Conservation (phyloP, 331 rosid genomes). For the Malus hybrid region DNA sequence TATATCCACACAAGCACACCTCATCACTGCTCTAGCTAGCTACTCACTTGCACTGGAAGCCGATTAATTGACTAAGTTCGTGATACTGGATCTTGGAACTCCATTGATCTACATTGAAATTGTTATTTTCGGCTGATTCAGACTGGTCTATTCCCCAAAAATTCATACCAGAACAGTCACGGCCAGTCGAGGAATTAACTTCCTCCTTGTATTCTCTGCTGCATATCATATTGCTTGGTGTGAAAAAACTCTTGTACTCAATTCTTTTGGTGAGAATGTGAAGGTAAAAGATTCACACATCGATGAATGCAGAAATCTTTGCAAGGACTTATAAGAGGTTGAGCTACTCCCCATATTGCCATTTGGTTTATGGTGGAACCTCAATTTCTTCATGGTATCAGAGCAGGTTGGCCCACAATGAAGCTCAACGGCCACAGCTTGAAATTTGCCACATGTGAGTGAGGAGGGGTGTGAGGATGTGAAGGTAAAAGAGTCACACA, state of each 20-base stretch:
- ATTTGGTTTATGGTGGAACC: too few relatives aligned
- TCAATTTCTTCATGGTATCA: too few relatives aligned
- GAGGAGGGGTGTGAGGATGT: too few relatives aligned
- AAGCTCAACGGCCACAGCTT: too few relatives aligned
- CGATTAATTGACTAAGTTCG: slow-evolving; percentile 37
- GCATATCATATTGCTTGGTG: slow-evolving; percentile 23
- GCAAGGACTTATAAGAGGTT: too few relatives aligned
- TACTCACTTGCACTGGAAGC: slow-evolving; percentile 20
- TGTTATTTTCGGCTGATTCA: slow-evolving; percentile 8
- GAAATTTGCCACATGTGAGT: too few relatives aligned
- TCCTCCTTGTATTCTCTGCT: slow-evolving; percentile 1
- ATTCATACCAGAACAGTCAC: slow-evolving; percentile 2
- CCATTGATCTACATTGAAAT: slow-evolving; percentile 33
- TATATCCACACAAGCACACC: background rate
- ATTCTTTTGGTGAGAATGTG: slow-evolving; percentile 8
- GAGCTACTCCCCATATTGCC: too few relatives aligned
- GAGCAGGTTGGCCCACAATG: too few relatives aligned
- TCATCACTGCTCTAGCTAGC: background rate
- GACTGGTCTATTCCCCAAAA: slow-evolving; percentile 4
- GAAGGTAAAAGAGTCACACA: too few relatives aligned
- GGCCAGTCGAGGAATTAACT: background rate
- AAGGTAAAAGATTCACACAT: too few relatives aligned
- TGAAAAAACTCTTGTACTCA: slow-evolving; percentile 8
- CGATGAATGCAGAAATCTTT: too few relatives aligned
- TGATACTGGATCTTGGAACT: slow-evolving; percentile 34